Percentiles rank a stretch among this genome's conserved stretches.
phyloP scores from a whole-genome alignment of 169 alveolate species.

The Babesia divergens region DNA sequence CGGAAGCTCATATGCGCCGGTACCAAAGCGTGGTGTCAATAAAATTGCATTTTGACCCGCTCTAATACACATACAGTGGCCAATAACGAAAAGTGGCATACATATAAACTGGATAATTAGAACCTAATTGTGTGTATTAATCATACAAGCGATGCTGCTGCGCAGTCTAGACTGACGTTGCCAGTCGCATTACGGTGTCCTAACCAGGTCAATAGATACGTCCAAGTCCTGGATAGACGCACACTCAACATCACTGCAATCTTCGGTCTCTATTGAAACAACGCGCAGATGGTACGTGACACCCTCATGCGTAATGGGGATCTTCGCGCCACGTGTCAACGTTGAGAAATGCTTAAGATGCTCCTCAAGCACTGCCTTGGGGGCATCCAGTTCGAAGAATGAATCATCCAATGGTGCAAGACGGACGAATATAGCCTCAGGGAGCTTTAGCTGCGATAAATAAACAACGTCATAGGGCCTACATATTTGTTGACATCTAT shows the following conservation, averaged over 20 bases:
- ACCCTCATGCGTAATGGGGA: conserved; percentile 42
- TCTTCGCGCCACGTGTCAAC: conserved; percentile 50
- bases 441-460: conserved; percentile 31
- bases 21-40: too few species aligned
- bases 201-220: conserved; percentile 41
- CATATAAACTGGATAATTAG: too few species aligned
- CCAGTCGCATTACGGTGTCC: conserved; percentile 2
- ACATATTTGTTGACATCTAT: neutral
- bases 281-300: conserved; percentile 36
- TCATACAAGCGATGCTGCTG: too few species aligned
- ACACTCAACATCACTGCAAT: conserved; percentile 26
- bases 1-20: too few species aligned
- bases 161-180: too few species aligned
- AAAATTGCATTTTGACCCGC: too few species aligned
- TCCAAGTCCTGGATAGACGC: conserved; percentile 70
- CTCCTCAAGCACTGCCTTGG: conserved; percentile 57
- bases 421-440: conserved; percentile 47
- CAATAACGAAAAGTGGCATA: too few species aligned
- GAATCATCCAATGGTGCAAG: conserved; percentile 28
- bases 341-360: conserved; percentile 60
- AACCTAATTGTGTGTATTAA: too few species aligned
- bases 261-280: conserved; percentile 42
- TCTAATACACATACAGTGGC: too few species aligned
- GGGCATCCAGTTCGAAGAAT: conserved; percentile 32
- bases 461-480: conserved; percentile 59